Evolutionary conservation across 495 filamentous ascomycete genomes (phyloP), one percentile per base, ranked within the genome.

Genomic region (Penicillium malachiteum): DNA sequence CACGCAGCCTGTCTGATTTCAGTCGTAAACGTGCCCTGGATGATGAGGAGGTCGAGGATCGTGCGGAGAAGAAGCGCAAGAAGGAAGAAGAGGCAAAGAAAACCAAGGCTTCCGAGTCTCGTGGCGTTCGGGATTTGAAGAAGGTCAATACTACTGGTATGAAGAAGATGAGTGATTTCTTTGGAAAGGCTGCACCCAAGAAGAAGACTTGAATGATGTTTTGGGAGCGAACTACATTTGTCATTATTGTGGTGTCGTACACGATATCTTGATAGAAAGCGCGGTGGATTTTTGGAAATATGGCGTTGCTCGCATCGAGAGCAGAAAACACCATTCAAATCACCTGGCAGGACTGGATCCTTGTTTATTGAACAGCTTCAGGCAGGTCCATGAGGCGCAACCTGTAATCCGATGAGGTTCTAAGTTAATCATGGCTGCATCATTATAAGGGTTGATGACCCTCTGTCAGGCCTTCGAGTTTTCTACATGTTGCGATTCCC

Each of bases 151-250:
- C 85, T 0, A 83, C 64, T 13, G 95, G 94, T 26, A 99, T 99
- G 94, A 91, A 89, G 80, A 97, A 96, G 79, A 82, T 98, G 85
- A 96, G 91, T 60, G 82, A 86, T 56, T 98, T 97, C 69, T 98
- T 98, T 69, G 81, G 79, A 37, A 96, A 92, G 76, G 86, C 71
- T 9, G 59, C 71, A 18, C 40, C 65, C 18, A 74, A 73, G 56
- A 75, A 74, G 55, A 72, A 73, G 53, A 52, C 67, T 48, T 74
- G 64, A 71, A 44, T 13, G 1, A 8, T n/a, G n/a, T 11, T 5
- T 10, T 26, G 4, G 26, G 33, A 8, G 46, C 30, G 35, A 34
- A 39, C 7, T 42, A 7, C 12, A 26, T 26, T 6, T 35, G 21
- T 12, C 42, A 30, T 16, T n/a, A 30, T 16, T n/a, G 43, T 35